These are phyloP conservation scores for Nitzschia sp. DNA, from an alignment of 108 stramenopile genomes.

Conservation along the genomic window DNA sequence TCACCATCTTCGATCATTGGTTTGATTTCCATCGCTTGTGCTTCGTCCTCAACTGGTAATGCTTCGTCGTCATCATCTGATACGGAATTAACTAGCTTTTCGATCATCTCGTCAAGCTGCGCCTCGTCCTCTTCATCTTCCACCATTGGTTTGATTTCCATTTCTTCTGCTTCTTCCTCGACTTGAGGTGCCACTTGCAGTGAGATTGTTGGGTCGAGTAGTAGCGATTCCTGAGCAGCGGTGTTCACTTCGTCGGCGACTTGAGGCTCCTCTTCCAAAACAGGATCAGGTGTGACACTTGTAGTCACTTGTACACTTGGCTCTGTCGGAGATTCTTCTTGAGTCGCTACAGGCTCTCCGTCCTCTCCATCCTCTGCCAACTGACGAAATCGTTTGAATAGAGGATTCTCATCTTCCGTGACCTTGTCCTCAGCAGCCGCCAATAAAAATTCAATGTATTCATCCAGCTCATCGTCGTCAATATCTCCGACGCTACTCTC, in stretches of 20 bases:
- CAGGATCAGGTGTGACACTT: not conserved
- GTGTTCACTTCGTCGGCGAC: not conserved
- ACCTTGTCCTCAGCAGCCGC: constrained; percentile 12
- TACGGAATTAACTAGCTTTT: not conserved
- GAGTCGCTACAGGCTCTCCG: not conserved
- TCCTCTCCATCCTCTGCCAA: not conserved
- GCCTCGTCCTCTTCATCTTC: not conserved
- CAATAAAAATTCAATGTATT: constrained; percentile 31
- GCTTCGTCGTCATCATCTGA: not conserved
- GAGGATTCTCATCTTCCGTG: not conserved
- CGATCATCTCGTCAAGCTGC: not conserved
- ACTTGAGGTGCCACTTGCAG: not conserved
- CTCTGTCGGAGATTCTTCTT: not conserved
- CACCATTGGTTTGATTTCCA: not conserved
- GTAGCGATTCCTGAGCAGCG: not conserved
- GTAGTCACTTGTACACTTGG: not conserved
- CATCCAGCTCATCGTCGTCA: constrained; percentile 19
- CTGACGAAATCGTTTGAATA: constrained; percentile 1
- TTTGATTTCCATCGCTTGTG: not conserved
- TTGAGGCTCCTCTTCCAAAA: not conserved
- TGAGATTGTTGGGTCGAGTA: not conserved
- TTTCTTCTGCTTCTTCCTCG: not conserved
- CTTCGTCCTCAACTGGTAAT: not conserved
- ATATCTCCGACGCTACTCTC: constrained; percentile 4
- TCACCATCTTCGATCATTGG: not conserved